A percentile compares a stretch with the other conserved stretches of the same genome.
These are phyloP conservation scores for Tetrahymena borealis DNA, from an alignment of 73 alveolate genomes.

Conservation along the genomic window DNA sequence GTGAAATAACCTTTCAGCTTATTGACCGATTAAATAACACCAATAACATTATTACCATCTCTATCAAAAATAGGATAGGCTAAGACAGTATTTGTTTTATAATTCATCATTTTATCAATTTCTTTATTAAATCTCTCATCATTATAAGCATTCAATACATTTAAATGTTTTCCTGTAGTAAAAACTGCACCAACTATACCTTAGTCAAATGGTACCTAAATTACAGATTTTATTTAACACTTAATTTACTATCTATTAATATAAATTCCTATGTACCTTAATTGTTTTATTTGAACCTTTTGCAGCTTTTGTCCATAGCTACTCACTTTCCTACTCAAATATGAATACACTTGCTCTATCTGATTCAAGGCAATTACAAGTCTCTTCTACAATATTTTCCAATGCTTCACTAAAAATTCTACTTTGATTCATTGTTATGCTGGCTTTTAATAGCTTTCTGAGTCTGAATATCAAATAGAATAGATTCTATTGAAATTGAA, in stretches of 20 bases:
- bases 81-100: constrained; percentile 46
- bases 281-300: background rate
- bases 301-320: background rate
- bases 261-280: background rate
- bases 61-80: constrained; percentile 56
- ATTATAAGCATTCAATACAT: constrained; percentile 52
- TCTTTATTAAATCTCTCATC: constrained; percentile 56
- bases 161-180: constrained; percentile 35
- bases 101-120: constrained; percentile 51
- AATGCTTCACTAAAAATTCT: background rate
- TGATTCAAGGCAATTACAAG: background rate
- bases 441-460: background rate
- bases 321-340: background rate
- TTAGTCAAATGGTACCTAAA: constrained; percentile 47
- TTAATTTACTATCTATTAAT: background rate
- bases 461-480: background rate
- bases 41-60: constrained; percentile 36
- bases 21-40: constrained; percentile 58
- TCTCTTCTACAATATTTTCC: background rate
- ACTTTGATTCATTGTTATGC: background rate
- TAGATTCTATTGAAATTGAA: background rate
- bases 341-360: background rate
- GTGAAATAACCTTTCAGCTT: constrained; percentile 34
- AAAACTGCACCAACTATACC: constrained; percentile 55
- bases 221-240: background rate